Percentiles rank a stretch among this genome's conserved stretches.
phyloP scores from a whole-genome alignment of 805 yeast genomes.

The Peterozyma toletana region DNA sequence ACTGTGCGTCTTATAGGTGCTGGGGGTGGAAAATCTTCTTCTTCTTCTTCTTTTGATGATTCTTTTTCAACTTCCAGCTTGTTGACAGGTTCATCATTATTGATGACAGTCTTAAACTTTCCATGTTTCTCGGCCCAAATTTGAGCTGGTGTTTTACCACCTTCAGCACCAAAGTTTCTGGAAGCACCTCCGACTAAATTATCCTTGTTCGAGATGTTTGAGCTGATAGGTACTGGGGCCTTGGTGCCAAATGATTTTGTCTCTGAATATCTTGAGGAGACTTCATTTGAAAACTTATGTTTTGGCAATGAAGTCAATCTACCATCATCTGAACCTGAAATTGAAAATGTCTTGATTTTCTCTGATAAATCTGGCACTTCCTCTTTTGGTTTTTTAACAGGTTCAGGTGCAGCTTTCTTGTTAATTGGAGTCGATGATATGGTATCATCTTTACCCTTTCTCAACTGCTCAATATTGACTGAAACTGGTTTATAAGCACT shows the following conservation, averaged over 20 bases:
- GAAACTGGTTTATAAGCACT: slow-evolving; percentile 63
- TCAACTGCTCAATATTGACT: slow-evolving; percentile 49
- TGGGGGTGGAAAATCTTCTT: slow-evolving; percentile 12
- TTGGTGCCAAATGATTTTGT: slow-evolving; percentile 27
- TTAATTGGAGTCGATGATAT: slow-evolving; percentile 30
- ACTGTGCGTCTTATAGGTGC: slow-evolving; percentile 2
- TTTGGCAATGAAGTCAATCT: slow-evolving; percentile 58
- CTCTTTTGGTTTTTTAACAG: slow-evolving; percentile 37
- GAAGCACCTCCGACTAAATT: slow-evolving; percentile 53
- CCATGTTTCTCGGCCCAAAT: slow-evolving; percentile 91
- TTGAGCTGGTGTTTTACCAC: slow-evolving; percentile 91
- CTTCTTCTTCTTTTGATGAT: slow-evolving; percentile 20
- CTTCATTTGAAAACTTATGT: slow-evolving; percentile 45
- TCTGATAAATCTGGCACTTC: slow-evolving; percentile 40
- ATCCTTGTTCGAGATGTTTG: slow-evolving; percentile 26
- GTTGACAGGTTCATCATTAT: slow-evolving; percentile 17
- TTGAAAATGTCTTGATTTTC: slow-evolving; percentile 26
- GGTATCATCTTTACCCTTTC: slow-evolving; percentile 40
- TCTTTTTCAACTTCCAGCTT: slow-evolving; percentile 24
- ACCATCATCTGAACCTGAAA: slow-evolving; percentile 27
- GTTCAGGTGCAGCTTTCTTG: slow-evolving; percentile 19
- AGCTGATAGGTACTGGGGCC: slow-evolving; percentile 18
- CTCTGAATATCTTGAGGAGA: slow-evolving; percentile 39
- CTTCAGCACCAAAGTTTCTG: slow-evolving; percentile 54
- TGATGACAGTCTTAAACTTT: slow-evolving; percentile 38